Base-by-base conservation (phyloP, 129 eudicot genomes). In the Flaveria robusta region DNA sequence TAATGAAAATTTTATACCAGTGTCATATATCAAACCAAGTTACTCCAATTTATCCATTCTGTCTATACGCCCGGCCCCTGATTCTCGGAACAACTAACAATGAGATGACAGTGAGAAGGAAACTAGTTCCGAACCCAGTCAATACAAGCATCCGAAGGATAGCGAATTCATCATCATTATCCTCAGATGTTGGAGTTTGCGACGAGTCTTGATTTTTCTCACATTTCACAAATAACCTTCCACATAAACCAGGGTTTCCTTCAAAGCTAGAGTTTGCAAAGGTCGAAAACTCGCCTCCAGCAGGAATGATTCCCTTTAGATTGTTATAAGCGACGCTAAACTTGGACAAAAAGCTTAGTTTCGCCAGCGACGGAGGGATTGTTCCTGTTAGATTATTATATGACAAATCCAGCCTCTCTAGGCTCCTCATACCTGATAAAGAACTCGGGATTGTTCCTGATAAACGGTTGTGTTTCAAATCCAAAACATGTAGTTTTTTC, bases 361-460 rank as follows among this genome's bases (percentile, higher is more conserved):
- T 20, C 60, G 15, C 81, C 54, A 89, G 52, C 7, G 92, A 83
- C 20, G 64, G 71, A 27, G 92, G 96, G 60, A 89, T 83, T 1
- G 59, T 71, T 16, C 92, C 90, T 5, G 76, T 34, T 16, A 85
- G 74, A 58, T 75, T 46, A 52, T 87, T 89, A 69, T 75, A 74
- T 1, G 92, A 89, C 70, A 90, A 74, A 79, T 90, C 90, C 77
- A 90, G 46, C 14, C 60, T 70, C 83, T 85, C 86, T 20, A 90
- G 60, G 72, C 77, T 83, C 12, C 71, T 79, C 88, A 85, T 78
- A 31, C 83, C 85, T 10, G 90, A 83, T 65, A 89, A 77, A 39
- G 41, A 69, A 27, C 68, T 64, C 14, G 92, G 86, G 52, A 89
- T 87, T 2, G 55, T 16, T 39, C 96, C 92, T 1, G 92, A 77